Percentiles rank a stretch among this genome's conserved stretches.
Evolutionary conservation across 371 early-diverging fungal genomes (phyloP).

Genomic region (Mortierella sp.): DNA sequence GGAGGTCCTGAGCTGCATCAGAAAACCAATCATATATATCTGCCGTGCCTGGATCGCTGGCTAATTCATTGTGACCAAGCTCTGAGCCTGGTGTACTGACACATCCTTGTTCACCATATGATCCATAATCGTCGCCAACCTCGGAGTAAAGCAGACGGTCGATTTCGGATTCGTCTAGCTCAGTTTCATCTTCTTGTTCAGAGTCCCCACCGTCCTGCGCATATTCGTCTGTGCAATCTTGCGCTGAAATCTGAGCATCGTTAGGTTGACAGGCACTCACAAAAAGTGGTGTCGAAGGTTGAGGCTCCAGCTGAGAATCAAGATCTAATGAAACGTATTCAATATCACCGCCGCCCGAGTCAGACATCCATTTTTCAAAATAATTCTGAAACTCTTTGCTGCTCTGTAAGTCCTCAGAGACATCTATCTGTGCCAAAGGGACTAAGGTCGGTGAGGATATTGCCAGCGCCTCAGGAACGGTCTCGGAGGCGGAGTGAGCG

Average conservation of each 20-base stretch:
- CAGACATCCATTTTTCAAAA: constrained; percentile 54
- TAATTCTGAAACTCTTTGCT: constrained; percentile 39
- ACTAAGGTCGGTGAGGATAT: background rate
- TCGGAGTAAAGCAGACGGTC: constrained; percentile 49
- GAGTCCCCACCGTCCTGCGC: background rate
- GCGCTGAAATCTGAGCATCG: background rate
- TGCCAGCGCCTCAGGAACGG: constrained; percentile 14
- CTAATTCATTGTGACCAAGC: constrained; percentile 10
- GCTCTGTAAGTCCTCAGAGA: background rate
- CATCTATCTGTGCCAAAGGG: background rate
- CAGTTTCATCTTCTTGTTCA: constrained; percentile 25
- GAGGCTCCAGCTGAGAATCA: background rate
- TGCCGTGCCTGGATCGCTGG: constrained; percentile 20
- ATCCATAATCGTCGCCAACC: constrained; percentile 37
- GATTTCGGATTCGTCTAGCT: constrained; percentile 38
- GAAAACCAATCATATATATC: constrained; percentile 52
- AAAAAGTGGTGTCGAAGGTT: background rate
- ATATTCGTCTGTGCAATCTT: constrained; percentile 2
- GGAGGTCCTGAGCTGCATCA: constrained; percentile 11
- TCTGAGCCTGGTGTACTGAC: constrained; percentile 31
- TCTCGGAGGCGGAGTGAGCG: background rate
- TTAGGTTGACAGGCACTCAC: background rate
- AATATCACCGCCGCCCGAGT: constrained; percentile 31
- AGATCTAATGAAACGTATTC: background rate
- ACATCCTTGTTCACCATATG: constrained; percentile 14